Percentiles rank a stretch among this genome's conserved stretches.
Conservation (phyloP, 129 eudicot genomes). For the Deinandra increscens region DNA sequence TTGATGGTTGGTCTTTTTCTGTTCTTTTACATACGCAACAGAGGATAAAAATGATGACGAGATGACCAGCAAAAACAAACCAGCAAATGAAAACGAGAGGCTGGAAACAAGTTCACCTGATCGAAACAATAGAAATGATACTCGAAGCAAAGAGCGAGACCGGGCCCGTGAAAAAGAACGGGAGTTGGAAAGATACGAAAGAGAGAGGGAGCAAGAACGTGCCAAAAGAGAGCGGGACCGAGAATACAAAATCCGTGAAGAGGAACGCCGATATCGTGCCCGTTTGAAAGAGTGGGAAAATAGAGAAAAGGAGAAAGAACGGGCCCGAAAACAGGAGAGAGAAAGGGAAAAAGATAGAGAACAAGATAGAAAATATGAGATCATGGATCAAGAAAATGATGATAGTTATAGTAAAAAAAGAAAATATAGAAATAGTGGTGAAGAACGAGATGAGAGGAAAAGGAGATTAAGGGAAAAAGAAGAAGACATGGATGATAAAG, state of each 20-base stretch:
- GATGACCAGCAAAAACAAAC: slow-evolving; percentile 56
- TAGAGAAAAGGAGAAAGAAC: slow-evolving; percentile 80
- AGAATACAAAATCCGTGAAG: slow-evolving; percentile 76
- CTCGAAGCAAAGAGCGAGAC: slow-evolving; percentile 65
- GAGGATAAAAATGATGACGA: slow-evolving; percentile 87
- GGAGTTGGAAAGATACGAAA: slow-evolving; percentile 86
- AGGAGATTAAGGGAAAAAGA: slow-evolving; percentile 84
- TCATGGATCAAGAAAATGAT: slow-evolving; percentile 78
- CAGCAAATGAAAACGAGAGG: slow-evolving; percentile 52
- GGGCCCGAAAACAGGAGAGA: slow-evolving; percentile 66
- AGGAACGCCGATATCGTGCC: slow-evolving; percentile 67
- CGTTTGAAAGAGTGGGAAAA: slow-evolving; percentile 93
- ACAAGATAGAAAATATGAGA: slow-evolving; percentile 70
- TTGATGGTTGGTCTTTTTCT: background rate
- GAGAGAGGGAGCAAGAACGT: slow-evolving; percentile 95
- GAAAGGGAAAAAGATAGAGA: slow-evolving; percentile 89
- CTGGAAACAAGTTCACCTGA: slow-evolving; percentile 83
- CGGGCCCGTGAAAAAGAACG: slow-evolving; percentile 89
- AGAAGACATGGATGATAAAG: slow-evolving; percentile 77
- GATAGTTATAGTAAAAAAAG: slow-evolving; percentile 75
- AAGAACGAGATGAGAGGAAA: slow-evolving; percentile 80
- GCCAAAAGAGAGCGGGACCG: slow-evolving; percentile 94
- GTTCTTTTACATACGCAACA: slow-evolving; percentile 29
- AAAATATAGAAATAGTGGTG: slow-evolving; percentile 73
- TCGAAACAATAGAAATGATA: slow-evolving; percentile 53